Percentiles rank a stretch among this genome's conserved stretches.
phyloP scores from a whole-genome alignment of 768 basidiomycete species.

The Xanthoconium stramineum region DNA sequence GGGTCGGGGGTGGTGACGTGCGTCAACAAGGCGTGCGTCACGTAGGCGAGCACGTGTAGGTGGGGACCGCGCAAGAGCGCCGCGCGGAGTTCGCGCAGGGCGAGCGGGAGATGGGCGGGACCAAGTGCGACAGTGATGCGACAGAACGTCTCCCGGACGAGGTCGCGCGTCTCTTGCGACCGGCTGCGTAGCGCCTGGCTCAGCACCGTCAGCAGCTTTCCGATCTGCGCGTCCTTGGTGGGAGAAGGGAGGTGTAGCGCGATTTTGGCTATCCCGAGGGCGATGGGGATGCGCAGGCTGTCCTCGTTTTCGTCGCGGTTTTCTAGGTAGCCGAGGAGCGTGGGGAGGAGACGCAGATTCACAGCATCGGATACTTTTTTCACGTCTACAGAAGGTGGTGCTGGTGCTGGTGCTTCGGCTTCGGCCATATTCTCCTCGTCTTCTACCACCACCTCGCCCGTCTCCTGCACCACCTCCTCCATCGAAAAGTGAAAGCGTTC shows the following conservation, averaged over 20 bases:
- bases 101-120: slow-evolving; percentile 64
- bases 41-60: slow-evolving; percentile 86
- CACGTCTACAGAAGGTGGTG: slow-evolving; percentile 11
- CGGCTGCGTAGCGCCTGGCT: slow-evolving; percentile 90
- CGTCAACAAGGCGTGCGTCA: slow-evolving; percentile 77
- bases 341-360: slow-evolving; percentile 71
- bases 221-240: slow-evolving; percentile 63
- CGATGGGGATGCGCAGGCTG: slow-evolving; percentile 80
- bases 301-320: slow-evolving; percentile 83
- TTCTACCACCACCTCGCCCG: slow-evolving; percentile 28
- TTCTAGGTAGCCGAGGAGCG: slow-evolving; percentile 76
- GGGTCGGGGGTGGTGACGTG: slow-evolving; percentile 65
- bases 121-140: slow-evolving; percentile 76
- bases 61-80: slow-evolving; percentile 91
- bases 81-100: slow-evolving; percentile 77
- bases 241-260: slow-evolving; percentile 73
- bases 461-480: slow-evolving; percentile 48
- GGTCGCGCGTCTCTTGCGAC: slow-evolving; percentile 89
- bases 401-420: not conserved
- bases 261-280: slow-evolving; percentile 82
- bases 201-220: slow-evolving; percentile 76
- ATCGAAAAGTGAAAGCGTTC: slow-evolving; percentile 92
- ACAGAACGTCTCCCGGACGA: slow-evolving; percentile 77
- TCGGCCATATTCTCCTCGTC: slow-evolving; percentile 24
- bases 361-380: slow-evolving; percentile 70